Percentiles rank a stretch among this genome's conserved stretches.
Evolutionary conservation across 176 grass and related monocot species (phyloP).

Genomic region (Luzula sylvatica): DNA sequence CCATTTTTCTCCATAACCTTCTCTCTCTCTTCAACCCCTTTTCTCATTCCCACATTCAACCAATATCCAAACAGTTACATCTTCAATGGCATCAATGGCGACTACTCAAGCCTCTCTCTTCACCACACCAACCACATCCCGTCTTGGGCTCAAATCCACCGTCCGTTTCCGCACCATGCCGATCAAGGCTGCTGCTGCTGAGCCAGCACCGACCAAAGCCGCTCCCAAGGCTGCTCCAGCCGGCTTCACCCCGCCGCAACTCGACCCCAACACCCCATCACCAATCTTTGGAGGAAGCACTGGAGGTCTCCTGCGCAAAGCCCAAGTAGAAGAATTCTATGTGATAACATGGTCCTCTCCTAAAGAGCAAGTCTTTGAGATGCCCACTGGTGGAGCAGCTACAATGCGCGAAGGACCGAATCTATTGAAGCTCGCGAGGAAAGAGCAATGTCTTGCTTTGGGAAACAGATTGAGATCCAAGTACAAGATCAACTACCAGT

Average conservation of each 20-base stretch:
- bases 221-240: conserved; percentile 32
- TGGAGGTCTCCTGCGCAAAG: conserved; percentile 85
- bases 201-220: background rate
- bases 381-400: conserved; percentile 85
- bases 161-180: conserved; percentile 10
- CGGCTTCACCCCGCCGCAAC: conserved; percentile 88
- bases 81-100: conserved; percentile 46
- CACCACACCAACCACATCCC: conserved; percentile 17
- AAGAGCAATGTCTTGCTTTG: conserved; percentile 94
- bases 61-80: background rate
- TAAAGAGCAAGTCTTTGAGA: conserved; percentile 98
- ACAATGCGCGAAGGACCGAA: conserved; percentile 95
- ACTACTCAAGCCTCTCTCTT: conserved; percentile 58
- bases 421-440: conserved; percentile 87
- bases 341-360: conserved; percentile 96
- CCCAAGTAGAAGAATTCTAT: conserved; percentile 99
- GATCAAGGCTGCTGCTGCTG: conserved; percentile 17
- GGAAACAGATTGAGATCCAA: conserved; percentile 69
- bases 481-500: conserved; percentile 99
- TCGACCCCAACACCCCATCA: conserved; percentile 85
- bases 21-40: background rate
- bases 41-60: background rate
- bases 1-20: conserved; percentile 17
- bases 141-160: conserved; percentile 7
- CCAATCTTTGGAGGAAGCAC: conserved; percentile 98